Evolutionary conservation across 2,329 filamentous ascomycete species (phyloP), one percentile per base, ranked within the genome.

Genomic region (Ophiostoma australiae): DNA sequence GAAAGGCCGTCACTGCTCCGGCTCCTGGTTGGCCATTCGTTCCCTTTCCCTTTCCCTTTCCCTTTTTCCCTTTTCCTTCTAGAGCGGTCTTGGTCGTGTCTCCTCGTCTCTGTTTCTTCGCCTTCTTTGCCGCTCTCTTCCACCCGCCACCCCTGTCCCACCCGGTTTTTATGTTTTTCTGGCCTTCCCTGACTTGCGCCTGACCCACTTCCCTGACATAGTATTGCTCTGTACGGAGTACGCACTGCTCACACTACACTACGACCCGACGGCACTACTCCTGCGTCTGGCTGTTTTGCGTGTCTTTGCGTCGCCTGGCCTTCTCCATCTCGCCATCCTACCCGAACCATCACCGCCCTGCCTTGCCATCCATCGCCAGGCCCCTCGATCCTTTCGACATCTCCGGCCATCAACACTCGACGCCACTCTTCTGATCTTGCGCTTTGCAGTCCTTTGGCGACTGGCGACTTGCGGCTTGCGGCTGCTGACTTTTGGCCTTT

Each of bases 121-220:
- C 39, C 39, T 41, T 41, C 52, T 27, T 58, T 58, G 52, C 52
- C 52, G 52, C 31, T 41, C 41, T 48, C 39, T 41, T 68, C 61
- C 70, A 70, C 33, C 39, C 69, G 33, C 67, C 67, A 68, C 68
- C 69, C 69, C 66, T 72, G 71, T 72, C 69, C 52, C 39, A 41
- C 69, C 55, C 55, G 52, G 13, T 11, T 65, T 70, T 70, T 67
- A 65, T 33, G 66, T 11, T 65, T 70, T 70, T 67, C 68, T 33
- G 66, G 55, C 35, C 69, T 68, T 41, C 44, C 44, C 44, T 39
- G 39, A 52, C 48, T 70, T 70, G 69, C 71, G 71, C 68, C 48
- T 61, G 71, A 69, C 71, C 71, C 71, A 70, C 71, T 66, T 20
- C 39, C 15, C 39, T 41, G 39, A n/a, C n/a, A n/a, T n/a, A n/a